Evolutionary conservation across 2,329 filamentous ascomycete genomes (phyloP).

Genomic region (Pleoardoris graminearum): DNA sequence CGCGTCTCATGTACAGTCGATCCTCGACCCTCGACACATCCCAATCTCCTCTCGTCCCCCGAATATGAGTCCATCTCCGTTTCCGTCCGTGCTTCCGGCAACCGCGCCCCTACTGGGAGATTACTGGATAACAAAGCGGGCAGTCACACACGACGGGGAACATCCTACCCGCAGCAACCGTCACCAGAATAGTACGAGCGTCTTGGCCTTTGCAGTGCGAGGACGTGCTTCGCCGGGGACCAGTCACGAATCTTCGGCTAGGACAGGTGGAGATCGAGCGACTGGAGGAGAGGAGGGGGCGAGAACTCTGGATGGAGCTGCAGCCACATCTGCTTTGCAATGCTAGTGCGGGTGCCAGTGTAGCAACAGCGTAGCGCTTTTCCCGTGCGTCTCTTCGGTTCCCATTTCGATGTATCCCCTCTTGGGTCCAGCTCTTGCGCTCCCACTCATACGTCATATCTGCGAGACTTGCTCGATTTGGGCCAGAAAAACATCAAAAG

Average conservation of each 20-base stretch:
- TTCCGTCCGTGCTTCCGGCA: neutral
- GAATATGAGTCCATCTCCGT: no score
- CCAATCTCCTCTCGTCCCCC: neutral
- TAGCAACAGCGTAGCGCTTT: neutral
- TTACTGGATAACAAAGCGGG: neutral
- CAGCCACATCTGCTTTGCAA: slow-evolving; percentile 4
- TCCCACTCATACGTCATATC: no score
- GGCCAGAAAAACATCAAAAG: neutral
- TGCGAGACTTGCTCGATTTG: neutral
- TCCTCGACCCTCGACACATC: neutral
- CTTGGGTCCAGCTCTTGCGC: no score
- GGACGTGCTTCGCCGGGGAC: neutral
- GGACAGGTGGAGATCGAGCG: neutral
- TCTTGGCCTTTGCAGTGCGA: neutral
- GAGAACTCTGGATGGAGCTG: neutral
- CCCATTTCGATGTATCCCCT: neutral
- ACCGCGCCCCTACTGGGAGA: neutral
- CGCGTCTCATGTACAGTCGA: neutral
- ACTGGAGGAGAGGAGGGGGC: neutral
- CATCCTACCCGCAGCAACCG: neutral
- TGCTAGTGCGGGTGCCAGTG: neutral
- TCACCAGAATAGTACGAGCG: neutral
- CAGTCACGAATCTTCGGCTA: neutral
- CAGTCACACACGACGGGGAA: neutral
- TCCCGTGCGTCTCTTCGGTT: neutral